These are phyloP conservation scores for Syzygium oleosum DNA, from an alignment of 345 rosid genomes.

Conservation along the genomic window DNA sequence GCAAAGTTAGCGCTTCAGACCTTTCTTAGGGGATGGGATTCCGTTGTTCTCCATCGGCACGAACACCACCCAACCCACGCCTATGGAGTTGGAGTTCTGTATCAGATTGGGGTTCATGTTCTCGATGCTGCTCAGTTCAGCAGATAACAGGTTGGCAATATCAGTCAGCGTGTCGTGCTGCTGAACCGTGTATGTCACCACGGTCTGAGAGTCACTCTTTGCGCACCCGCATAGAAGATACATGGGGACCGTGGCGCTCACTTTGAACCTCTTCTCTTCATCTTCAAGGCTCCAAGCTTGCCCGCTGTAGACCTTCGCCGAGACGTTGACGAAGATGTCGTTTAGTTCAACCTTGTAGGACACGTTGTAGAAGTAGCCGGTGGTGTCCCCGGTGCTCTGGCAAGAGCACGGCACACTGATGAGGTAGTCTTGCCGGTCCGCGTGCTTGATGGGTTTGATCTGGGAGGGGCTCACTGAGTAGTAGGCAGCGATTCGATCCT, in stretches of 20 bases:
- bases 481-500: conserved; percentile 18
- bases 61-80: conserved; percentile 32
- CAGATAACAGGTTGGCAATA: conserved; percentile 26
- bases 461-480: conserved; percentile 27
- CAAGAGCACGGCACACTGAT: conserved; percentile 44
- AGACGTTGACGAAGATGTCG: conserved; percentile 24
- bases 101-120: conserved; percentile 23
- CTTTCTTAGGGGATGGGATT: conserved; percentile 10
- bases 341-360: conserved; percentile 13
- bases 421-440: conserved; percentile 24
- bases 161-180: conserved; percentile 23
- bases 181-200: conserved; percentile 59
- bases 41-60: conserved; percentile 29
- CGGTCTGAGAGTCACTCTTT: conserved; percentile 15
- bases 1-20: not conserved
- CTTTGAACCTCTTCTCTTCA: conserved; percentile 4
- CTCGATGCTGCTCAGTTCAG: conserved; percentile 13
- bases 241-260: conserved; percentile 10
- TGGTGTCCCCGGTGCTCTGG: conserved; percentile 11
- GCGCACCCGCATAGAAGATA: conserved; percentile 46
- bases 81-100: conserved; percentile 7
- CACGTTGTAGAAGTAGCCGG: conserved; percentile 35
- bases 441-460: conserved; percentile 12
- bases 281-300: conserved; percentile 32
- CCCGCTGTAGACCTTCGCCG: conserved; percentile 19